Base-by-base conservation (phyloP, 208 protist species). In the Angomonas desouzai region DNA sequence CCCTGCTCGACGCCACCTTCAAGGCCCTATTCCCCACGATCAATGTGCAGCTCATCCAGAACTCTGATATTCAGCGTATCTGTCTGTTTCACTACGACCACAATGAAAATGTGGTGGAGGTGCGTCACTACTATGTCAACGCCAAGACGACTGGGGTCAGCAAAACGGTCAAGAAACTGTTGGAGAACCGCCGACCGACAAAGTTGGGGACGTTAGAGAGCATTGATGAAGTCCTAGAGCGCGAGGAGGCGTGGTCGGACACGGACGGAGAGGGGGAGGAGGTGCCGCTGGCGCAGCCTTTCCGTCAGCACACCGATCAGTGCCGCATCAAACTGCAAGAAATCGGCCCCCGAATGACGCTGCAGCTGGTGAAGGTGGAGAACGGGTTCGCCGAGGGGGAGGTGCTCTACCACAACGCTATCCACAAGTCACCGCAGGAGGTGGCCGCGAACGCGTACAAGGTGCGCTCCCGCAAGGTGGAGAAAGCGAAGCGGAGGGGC, bases 191-290 rank as follows among this genome's bases (percentile, higher is more conserved):
- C 28, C 77, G 83, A 13, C 85, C 85, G 11, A 93, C 85, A 2
- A 88, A 89, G 66, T 64, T 92, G n/a, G 87, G 88, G 13, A 83
- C 77, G 48, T 64, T 92, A 18, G 85, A 87, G 68, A 76, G 69
- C 49, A 83, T 94, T 55, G 86, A 94, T 62, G 77, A 90, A 18
- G 72, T 96, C 22, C 66, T 93, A 13, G 87, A 93, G 58, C 73
- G 84, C 27, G 85, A 93, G 64, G 92, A 90, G 55, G 79, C 76
- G 16, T 91, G 84, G 83, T 93, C 85, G 11, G 89, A 95, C 77
- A 95, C 92, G 0, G 92, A 97, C 53, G 92, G 89, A 23, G 92
- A 97, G 65, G 89, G 92, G 1, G 89, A 95, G 73, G 91, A 95
- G 65, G 89, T 97, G 45, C 81, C 85, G 22, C 79, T 97, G 10